Percentiles rank a stretch among this genome's conserved stretches.
Evolutionary conservation across 495 filamentous ascomycete species (phyloP).

Genomic region (Penicillium flavigenum): DNA sequence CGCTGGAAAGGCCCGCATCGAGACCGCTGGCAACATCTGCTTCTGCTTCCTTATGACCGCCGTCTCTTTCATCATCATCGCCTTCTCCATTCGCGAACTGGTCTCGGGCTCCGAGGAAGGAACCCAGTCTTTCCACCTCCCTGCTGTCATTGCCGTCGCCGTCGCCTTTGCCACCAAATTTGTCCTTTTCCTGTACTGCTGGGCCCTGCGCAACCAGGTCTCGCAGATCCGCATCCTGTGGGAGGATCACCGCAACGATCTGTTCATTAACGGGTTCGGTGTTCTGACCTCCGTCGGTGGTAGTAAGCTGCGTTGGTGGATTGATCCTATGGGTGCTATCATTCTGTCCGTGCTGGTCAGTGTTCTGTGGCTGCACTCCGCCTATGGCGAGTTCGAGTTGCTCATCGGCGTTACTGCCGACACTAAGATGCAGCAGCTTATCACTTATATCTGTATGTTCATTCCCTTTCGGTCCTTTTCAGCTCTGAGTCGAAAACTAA

Average conservation of each 20-base stretch:
- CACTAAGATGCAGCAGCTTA: slow-evolving; percentile 83
- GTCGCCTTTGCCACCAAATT: slow-evolving; percentile 85
- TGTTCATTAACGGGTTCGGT: slow-evolving; percentile 90
- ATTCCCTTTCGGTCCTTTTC: slow-evolving; percentile 1
- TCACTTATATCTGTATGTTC: slow-evolving; percentile 84
- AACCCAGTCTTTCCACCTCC: slow-evolving; percentile 69
- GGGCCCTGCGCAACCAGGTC: slow-evolving; percentile 82
- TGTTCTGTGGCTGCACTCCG: slow-evolving; percentile 76
- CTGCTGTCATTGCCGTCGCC: slow-evolving; percentile 83
- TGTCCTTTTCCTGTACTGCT: slow-evolving; percentile 85
- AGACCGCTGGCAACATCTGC: slow-evolving; percentile 93
- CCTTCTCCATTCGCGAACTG: slow-evolving; percentile 75
- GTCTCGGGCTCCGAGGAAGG: slow-evolving; percentile 38
- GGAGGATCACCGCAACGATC: slow-evolving; percentile 86
- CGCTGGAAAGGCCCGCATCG: slow-evolving; percentile 89
- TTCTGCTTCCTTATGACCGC: slow-evolving; percentile 97
- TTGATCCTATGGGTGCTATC: slow-evolving; percentile 91
- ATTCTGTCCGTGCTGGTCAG: slow-evolving; percentile 75
- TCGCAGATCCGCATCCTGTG: slow-evolving; percentile 90
- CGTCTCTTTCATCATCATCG: slow-evolving; percentile 88
- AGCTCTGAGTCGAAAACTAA: not conserved
- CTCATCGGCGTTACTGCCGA: slow-evolving; percentile 86
- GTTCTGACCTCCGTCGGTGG: slow-evolving; percentile 85
- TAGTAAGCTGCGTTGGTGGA: slow-evolving; percentile 86
- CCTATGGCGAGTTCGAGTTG: slow-evolving; percentile 85